A percentile compares a stretch with the other conserved stretches of the same genome.
Evolutionary conservation across 2,329 filamentous ascomycete species (phyloP).

Genomic region (Aspergillus floridensis): DNA sequence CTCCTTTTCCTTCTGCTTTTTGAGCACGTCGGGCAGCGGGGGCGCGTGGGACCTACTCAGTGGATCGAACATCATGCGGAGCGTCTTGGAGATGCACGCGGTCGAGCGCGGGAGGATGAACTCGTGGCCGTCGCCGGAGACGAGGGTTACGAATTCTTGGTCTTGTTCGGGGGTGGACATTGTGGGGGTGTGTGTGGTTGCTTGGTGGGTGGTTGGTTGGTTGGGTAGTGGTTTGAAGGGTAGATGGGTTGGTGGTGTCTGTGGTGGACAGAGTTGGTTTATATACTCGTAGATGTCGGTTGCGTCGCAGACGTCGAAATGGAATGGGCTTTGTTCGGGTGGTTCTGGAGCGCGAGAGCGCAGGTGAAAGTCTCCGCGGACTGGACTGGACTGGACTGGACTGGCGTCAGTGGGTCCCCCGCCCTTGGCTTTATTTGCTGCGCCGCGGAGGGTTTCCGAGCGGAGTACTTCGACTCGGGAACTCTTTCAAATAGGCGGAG

Average conservation of each 20-base stretch:
- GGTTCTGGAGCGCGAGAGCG: constrained; percentile 2
- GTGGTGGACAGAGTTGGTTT: too few relatives aligned
- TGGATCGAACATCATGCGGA: constrained; percentile 65
- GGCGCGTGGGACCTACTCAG: constrained; percentile 42
- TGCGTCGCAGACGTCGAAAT: too few relatives aligned
- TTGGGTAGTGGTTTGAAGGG: too few relatives aligned
- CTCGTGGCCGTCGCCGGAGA: constrained; percentile 63
- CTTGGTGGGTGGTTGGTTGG: neutral
- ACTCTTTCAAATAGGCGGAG: neutral
- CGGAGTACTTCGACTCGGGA: too few relatives aligned
- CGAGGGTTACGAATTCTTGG: constrained; percentile 61
- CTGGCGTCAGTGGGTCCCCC: neutral
- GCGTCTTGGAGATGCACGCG: constrained; percentile 60
- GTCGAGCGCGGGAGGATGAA: constrained; percentile 62
- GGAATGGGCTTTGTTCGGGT: too few relatives aligned
- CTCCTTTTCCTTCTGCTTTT: too few relatives aligned
- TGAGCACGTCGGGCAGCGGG: neutral
- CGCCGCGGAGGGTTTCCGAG: neutral
- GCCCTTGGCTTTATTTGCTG: neutral
- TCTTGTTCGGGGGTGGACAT: constrained; percentile 20
- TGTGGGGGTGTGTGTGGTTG: neutral
- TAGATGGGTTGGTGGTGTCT: neutral
- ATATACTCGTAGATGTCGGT: too few relatives aligned
- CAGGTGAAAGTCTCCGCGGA: neutral
- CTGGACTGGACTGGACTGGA: neutral